Base-by-base conservation (phyloP, 257 asterid genomes). In the Solanum pennellii region DNA sequence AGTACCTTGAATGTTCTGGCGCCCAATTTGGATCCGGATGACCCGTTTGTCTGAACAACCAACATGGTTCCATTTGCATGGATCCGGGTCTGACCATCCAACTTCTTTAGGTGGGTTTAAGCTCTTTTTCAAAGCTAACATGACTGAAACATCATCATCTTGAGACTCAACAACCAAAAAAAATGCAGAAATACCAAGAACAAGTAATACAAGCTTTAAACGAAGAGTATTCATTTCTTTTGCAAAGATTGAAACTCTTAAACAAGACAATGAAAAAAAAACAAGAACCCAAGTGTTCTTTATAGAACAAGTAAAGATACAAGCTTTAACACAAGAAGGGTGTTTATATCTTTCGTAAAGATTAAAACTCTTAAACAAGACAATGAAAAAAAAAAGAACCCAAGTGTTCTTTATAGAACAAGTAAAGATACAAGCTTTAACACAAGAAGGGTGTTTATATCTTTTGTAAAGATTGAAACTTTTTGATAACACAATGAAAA, bases 31-130 rank as follows among this genome's bases (percentile, higher is more conserved):
- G 89, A 96, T 93, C 94, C 96, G 91, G 92, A 86, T 92, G 66
- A 96, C 99, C 92, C 97, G 94, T 87, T 94, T 92, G 16, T 89
- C 93, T 3, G 91, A 88, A 93, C 98, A 96, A 69, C 74, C 89
- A 21, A 96, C 93, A 39, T 87, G 94, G 71, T 6, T 49, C 99
- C 99, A 96, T 75, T 93, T 92, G 72, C 98, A 96, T 25, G 98
- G 96, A 93, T 96, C 98, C 90, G 95, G 95, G 94, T 91, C 97
- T 82, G 94, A 89, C 99, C 98, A 96, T 1, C 90, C 88, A 6
- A 94, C 88, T 10, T 75, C 91, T 35, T 85, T 89, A 7, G 95
- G 94, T 65, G 94, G 88, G 82, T 89, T 95, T 41, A 96, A 90
- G 93, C 93, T 92, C 85, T 92, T 93, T 91, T 91, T 94, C 89